A percentile compares a stretch with the other conserved stretches of the same genome.
phyloP scores from a whole-genome alignment of 2,329 filamentous ascomycete genomes.

The Aspergillus costaricaensis region DNA sequence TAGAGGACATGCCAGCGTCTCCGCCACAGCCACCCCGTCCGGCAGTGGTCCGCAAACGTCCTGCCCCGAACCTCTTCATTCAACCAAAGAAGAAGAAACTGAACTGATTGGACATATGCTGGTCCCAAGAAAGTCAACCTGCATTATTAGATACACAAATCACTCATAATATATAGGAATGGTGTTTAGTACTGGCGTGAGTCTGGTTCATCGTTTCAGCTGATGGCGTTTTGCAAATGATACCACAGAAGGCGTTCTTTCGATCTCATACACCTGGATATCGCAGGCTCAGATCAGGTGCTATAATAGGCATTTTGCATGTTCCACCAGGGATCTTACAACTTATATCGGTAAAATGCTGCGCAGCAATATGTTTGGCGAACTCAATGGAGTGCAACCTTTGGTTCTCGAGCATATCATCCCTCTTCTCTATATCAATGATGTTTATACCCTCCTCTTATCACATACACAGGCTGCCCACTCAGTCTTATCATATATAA shows the following conservation, averaged over 20 bases:
- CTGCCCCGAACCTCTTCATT: slow-evolving; percentile 35
- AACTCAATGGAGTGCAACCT: background rate
- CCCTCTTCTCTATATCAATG: too few species aligned
- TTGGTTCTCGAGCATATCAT: background rate
- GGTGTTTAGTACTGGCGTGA: background rate
- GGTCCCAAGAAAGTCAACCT: background rate
- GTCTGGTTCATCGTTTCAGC: background rate
- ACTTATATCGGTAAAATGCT: background rate
- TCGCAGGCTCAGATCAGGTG: background rate
- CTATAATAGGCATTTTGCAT: background rate
- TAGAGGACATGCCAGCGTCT: slow-evolving; percentile 13
- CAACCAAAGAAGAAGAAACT: slow-evolving; percentile 33
- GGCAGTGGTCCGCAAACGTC: slow-evolving; percentile 31
- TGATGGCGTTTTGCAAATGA: slow-evolving; percentile 4
- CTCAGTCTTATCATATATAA: background rate
- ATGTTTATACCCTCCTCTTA: background rate
- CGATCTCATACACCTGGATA: background rate
- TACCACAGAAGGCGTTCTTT: background rate
- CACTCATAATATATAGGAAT: background rate
- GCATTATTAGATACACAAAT: background rate
- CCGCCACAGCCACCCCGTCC: slow-evolving; percentile 22
- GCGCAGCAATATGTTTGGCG: background rate
- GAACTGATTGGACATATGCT: slow-evolving; percentile 15
- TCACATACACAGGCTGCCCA: background rate
- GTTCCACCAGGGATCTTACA: background rate